Evolutionary conservation across 169 alveolate species (phyloP).

Genomic region (Plasmodium cynomolgi): DNA sequence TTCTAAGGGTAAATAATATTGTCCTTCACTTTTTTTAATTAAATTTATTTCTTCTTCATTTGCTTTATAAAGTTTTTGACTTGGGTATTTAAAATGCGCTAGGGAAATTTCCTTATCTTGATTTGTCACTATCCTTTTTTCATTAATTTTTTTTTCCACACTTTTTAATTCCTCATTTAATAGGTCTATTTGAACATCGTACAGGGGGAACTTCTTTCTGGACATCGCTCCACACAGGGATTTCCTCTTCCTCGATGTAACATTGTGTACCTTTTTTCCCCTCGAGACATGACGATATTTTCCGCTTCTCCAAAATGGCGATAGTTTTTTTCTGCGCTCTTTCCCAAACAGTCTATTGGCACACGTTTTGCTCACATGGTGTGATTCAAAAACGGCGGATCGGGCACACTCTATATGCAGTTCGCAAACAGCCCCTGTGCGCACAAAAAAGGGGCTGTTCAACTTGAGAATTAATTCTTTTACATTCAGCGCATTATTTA

Average conservation of each 20-base stretch:
- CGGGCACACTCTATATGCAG: slow-evolving; percentile 5
- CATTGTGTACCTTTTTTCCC: neutral
- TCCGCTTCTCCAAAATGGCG: slow-evolving; percentile 12
- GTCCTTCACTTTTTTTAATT: slow-evolving; percentile 72
- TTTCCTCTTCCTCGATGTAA: slow-evolving; percentile 3
- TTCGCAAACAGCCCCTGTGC: neutral
- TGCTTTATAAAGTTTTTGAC: slow-evolving; percentile 80
- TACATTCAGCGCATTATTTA: slow-evolving; percentile 29
- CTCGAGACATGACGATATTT: neutral
- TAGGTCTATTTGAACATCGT: slow-evolving; percentile 29
- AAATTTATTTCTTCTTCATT: slow-evolving; percentile 77
- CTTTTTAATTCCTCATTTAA: slow-evolving; percentile 70
- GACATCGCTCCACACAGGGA: neutral
- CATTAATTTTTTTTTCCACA: slow-evolving; percentile 54
- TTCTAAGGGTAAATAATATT: slow-evolving; percentile 83
- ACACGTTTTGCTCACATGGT: neutral
- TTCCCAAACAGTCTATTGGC: neutral
- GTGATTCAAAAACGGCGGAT: neutral
- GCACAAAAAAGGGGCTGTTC: slow-evolving; percentile 1
- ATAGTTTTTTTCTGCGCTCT: neutral
- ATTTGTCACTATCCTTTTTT: slow-evolving; percentile 7
- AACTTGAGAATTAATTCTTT: slow-evolving; percentile 15
- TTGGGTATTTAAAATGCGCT: slow-evolving; percentile 70
- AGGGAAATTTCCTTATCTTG: slow-evolving; percentile 8
- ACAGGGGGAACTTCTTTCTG: neutral